Evolutionary conservation across 371 early-diverging fungal species (phyloP).

Genomic region (Mortierella sp.): DNA sequence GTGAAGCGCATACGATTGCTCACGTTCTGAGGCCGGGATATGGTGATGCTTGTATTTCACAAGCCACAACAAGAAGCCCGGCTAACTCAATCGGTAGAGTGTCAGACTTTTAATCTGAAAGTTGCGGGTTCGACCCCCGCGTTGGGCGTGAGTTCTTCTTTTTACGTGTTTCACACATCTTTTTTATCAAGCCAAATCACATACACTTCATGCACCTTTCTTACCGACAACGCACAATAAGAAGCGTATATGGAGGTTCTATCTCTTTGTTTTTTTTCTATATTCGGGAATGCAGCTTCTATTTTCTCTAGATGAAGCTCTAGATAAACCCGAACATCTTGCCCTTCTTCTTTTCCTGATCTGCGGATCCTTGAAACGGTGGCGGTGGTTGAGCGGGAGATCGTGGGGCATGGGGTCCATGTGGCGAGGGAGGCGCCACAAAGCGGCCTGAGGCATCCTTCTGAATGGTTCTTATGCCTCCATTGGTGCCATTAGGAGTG

Average conservation of each 20-base stretch:
- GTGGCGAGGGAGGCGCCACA: conserved; percentile 34
- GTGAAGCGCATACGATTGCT: too few species aligned
- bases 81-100: conserved; percentile 53
- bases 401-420: conserved; percentile 21
- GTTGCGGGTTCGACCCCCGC: conserved; percentile 53
- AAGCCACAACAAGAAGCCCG: conserved; percentile 55
- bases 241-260: too few species aligned
- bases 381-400: conserved; percentile 18
- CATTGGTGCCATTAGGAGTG: conserved; percentile 3
- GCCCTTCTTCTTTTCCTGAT: conserved; percentile 46
- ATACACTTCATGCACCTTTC: background rate
- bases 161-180: background rate
- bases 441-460: conserved; percentile 48
- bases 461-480: conserved; percentile 52
- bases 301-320: background rate
- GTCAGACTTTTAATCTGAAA: conserved; percentile 53
- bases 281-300: too few species aligned
- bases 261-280: background rate
- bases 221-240: background rate
- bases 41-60: too few species aligned
- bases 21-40: too few species aligned
- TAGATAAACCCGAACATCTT: conserved; percentile 55
- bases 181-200: background rate
- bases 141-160: conserved; percentile 23
- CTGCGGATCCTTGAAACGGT: conserved; percentile 4